Conservation (phyloP, 257 asterid species). For the Penstemon barbatus region DNA sequence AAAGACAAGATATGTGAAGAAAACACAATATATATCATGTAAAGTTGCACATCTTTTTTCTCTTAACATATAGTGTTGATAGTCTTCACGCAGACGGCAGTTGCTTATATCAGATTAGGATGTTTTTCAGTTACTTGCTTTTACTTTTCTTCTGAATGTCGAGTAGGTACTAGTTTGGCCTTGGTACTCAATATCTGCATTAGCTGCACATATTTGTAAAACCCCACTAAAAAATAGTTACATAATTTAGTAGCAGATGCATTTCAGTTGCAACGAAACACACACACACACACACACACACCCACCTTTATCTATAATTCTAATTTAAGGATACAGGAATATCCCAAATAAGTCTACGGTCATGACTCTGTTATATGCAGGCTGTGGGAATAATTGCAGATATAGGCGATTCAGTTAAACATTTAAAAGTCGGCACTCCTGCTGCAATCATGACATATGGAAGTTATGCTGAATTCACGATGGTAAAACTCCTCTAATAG, state of each 20-base stretch:
- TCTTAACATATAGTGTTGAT: background rate
- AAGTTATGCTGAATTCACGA: slow-evolving; percentile 79
- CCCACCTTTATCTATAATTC: background rate
- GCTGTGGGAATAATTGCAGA: slow-evolving; percentile 97
- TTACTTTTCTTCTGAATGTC: slow-evolving; percentile 20
- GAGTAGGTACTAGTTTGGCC: slow-evolving; percentile 16
- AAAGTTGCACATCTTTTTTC: too few relatives aligned
- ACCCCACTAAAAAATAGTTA: background rate
- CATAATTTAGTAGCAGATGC: background rate
- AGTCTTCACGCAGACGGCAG: background rate
- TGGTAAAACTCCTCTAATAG: slow-evolving; percentile 41
- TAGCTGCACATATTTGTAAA: background rate
- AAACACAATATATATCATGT: too few relatives aligned
- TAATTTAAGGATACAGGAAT: background rate
- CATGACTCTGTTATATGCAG: slow-evolving; percentile 40
- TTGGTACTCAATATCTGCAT: slow-evolving; percentile 11
- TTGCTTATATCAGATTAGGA: slow-evolving; percentile 18
- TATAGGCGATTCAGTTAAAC: slow-evolving; percentile 78
- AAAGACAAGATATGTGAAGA: too few relatives aligned
- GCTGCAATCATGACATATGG: slow-evolving; percentile 96
- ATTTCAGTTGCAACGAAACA: background rate
- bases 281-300: too few relatives aligned
- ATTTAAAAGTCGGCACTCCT: slow-evolving; percentile 81
- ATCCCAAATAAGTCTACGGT: slow-evolving; percentile 4
- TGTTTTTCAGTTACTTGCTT: slow-evolving; percentile 8